Evolutionary conservation across 192 early-diverging fungal genomes (phyloP).

Genomic region (Allomyces macrogynus): DNA sequence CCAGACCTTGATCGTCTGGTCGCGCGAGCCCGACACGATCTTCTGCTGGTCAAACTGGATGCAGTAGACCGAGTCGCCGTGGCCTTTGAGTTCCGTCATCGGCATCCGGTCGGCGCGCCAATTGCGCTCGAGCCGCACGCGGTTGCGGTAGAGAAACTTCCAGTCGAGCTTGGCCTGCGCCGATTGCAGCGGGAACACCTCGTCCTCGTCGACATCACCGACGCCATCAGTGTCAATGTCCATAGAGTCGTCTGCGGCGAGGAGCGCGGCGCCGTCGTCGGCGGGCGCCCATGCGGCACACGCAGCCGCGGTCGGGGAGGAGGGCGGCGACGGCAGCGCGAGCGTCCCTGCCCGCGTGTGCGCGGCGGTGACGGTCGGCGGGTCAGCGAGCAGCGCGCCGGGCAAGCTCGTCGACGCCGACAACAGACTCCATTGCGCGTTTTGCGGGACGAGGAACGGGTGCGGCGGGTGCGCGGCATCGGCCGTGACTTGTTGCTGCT

Average conservation of each 20-base stretch:
- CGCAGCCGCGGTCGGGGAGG: neutral
- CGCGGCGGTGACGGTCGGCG: too few relatives aligned
- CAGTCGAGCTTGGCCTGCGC: conserved; percentile 36
- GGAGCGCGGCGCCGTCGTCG: neutral
- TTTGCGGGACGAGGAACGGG: too few relatives aligned
- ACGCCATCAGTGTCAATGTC: conserved; percentile 5
- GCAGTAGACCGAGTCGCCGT: conserved; percentile 64
- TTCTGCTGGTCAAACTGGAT: conserved; percentile 52
- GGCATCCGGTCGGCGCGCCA: conserved; percentile 36
- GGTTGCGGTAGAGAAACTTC: conserved; percentile 48
- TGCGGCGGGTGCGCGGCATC: too few relatives aligned
- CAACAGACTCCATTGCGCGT: neutral
- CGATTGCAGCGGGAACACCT: conserved; percentile 5
- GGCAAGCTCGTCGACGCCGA: neutral
- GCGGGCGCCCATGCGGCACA: neutral
- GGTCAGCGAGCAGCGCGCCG: neutral
- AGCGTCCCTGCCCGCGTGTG: too few relatives aligned
- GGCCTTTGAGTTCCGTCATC: conserved; percentile 41
- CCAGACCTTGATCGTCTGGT: conserved; percentile 47
- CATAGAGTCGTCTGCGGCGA: conserved; percentile 5
- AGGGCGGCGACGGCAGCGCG: neutral
- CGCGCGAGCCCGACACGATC: conserved; percentile 51
- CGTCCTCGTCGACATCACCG: conserved; percentile 5
- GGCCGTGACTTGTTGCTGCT: conserved; percentile 1
- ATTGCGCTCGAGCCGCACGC: conserved; percentile 38